A percentile compares a stretch with the other conserved stretches of the same genome.
Conservation (phyloP, 129 eudicot genomes). For the Lactuca saligna region DNA sequence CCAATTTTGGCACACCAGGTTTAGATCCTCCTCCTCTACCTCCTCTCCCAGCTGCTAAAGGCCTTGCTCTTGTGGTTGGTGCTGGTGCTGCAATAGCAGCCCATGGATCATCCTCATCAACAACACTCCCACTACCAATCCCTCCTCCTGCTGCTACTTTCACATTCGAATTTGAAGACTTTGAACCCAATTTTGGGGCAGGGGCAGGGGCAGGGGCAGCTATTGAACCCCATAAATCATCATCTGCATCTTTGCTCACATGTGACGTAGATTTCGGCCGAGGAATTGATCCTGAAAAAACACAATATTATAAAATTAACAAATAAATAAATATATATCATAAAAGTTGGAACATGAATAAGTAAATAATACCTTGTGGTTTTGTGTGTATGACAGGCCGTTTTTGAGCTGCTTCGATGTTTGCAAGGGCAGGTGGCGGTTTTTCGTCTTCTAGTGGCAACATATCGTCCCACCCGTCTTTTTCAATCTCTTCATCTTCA, state of each 20-base stretch:
- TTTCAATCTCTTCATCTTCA: conserved; percentile 59
- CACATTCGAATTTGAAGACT: conserved; percentile 41
- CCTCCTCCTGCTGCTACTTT: conserved; percentile 7
- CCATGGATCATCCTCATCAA: conserved; percentile 77
- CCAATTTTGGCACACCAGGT: conserved; percentile 70
- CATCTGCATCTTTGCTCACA: conserved; percentile 60
- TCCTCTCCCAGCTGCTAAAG: conserved; percentile 73
- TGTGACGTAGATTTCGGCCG: conserved; percentile 55
- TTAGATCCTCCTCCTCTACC: conserved; percentile 67
- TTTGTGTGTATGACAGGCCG: conserved; percentile 78
- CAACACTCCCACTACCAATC: conserved; percentile 25
- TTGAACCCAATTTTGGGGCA: conserved; percentile 48
- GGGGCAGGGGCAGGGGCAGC: conserved; percentile 65
- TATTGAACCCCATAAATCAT: conserved; percentile 80
- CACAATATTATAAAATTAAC: not conserved
- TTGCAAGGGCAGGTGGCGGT: conserved; percentile 79
- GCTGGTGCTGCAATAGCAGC: conserved; percentile 97
- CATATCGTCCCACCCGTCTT: conserved; percentile 96
- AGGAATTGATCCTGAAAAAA: conserved; percentile 42
- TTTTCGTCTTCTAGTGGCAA: conserved; percentile 82
- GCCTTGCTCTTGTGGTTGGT: conserved; percentile 82
- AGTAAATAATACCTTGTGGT: conserved; percentile 53
- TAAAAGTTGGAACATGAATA: not conserved
- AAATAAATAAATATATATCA: not conserved
- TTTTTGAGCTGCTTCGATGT: conserved; percentile 89